Percentiles rank a stretch among this genome's conserved stretches.
Conservation (phyloP, 768 basidiomycete genomes). For the Tubosaeta brunneosetosa region DNA sequence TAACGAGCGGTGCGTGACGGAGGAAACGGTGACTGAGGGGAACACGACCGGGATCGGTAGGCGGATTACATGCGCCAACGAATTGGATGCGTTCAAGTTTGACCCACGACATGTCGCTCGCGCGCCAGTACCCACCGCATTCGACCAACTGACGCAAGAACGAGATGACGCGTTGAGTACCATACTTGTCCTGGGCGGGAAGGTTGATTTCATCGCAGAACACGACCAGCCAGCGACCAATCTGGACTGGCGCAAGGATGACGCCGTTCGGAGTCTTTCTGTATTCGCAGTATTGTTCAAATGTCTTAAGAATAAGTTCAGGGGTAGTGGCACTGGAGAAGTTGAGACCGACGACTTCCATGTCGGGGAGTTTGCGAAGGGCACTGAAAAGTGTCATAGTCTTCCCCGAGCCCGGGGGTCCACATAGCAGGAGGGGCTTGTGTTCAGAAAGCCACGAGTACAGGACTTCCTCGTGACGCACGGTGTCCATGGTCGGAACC, state of each 20-base stretch:
- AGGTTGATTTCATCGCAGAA: constrained; percentile 99
- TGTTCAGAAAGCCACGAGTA: constrained; percentile 99
- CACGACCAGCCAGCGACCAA: constrained; percentile 98
- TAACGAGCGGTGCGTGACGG: constrained; percentile 93
- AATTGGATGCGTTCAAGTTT: constrained; percentile 98
- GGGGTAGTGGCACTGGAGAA: constrained; percentile 99
- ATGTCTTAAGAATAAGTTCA: constrained; percentile 96
- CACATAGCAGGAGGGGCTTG: constrained; percentile 96
- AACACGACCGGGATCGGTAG: constrained; percentile 98
- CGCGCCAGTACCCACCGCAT: constrained; percentile 90
- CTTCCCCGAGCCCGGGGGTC: constrained; percentile 99
- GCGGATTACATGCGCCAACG: constrained; percentile 98
- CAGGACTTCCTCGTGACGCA: constrained; percentile 96
- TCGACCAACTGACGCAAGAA: constrained; percentile 97
- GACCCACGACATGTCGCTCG: constrained; percentile 95
- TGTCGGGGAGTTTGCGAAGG: constrained; percentile 92
- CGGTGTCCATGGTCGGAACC: constrained; percentile 97
- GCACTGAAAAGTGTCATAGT: constrained; percentile 99
- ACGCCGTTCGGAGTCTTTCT: constrained; percentile 98
- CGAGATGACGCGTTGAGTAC: constrained; percentile 97
- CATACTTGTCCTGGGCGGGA: constrained; percentile 95
- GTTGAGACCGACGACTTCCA: constrained; percentile 98
- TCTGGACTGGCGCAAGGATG: constrained; percentile 87
- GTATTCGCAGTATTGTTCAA: constrained; percentile 99
- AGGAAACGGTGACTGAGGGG: constrained; percentile 96